Base-by-base conservation (phyloP, 2,329 filamentous ascomycete genomes). In the Talaromyces rugulosus region DNA sequence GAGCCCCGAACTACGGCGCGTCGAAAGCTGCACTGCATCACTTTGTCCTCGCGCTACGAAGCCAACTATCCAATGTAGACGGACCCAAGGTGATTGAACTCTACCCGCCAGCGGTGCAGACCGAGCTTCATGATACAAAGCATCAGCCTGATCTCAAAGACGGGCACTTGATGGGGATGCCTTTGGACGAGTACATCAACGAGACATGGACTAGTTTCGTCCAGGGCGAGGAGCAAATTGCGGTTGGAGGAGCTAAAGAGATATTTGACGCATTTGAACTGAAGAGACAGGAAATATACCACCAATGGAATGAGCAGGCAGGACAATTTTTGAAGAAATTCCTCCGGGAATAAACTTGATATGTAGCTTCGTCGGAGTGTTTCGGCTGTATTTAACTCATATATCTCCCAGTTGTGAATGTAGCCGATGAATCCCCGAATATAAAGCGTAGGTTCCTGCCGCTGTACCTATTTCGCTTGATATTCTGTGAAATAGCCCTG, bases 21-120 rank as follows among this genome's bases (percentile, higher is more conserved):
- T 78, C 78, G 33, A 85, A 85, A 69, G 83, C 83, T 0, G 83
- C 83, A 0, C 69, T 85, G 56, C 82, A 85, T 64, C 80, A 82
- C 63, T 82, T 81, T 70, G 77, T 84, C n/a, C 73, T 85, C 4
- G 75, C 74, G 7, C 72, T 85, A 34, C 78, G 83, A 1, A 76
- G 81, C 62, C 82, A 85, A 68, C 65, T 86, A 36, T 75, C 75
- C 50, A 75, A 76, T 0, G 76, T 75, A 3, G 78, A 81, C 54
- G 42, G 42, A 47, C 74, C 85, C 66, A 82, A 82, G 62, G 77
- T 85, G n/a, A 72, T 84, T 50, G 83, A 85, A 69, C 74, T 85
- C 7, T 81, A 80, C 58, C 83, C 83, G 4, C 83, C 83, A 0
- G 80, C 81, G 1, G 82, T 85, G 36, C 82, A 85, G 71, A 85